Conservation (phyloP, 768 basidiomycete species). For the Paxillus rubicundulus region DNA sequence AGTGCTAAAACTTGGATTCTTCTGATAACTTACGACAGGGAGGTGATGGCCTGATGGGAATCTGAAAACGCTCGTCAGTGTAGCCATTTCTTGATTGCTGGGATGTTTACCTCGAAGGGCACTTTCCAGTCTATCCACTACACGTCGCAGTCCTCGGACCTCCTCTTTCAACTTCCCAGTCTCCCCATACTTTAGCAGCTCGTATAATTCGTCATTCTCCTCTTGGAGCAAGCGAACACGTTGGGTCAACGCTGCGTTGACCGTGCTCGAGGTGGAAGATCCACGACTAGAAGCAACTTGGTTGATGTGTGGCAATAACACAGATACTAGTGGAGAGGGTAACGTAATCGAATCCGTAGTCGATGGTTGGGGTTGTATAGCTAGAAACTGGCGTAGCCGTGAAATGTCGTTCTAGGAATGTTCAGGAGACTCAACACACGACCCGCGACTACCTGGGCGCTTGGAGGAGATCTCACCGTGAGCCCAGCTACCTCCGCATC, state of each 20-base stretch:
- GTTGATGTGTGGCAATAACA: conserved; percentile 67
- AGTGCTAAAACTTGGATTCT: conserved; percentile 3
- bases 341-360: conserved; percentile 63
- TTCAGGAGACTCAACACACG: conserved; percentile 16
- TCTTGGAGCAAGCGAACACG: conserved; percentile 72
- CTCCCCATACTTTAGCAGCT: conserved; percentile 68
- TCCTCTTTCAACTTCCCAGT: conserved; percentile 83
- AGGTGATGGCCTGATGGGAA: conserved; percentile 69
- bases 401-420: conserved; percentile 65
- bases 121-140: conserved; percentile 66
- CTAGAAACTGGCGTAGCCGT: conserved; percentile 62
- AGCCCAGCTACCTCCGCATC: conserved; percentile 71
- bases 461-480: conserved; percentile 50
- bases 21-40: conserved; percentile 61
- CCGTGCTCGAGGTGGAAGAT: conserved; percentile 45
- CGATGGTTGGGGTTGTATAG: conserved; percentile 56
- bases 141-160: conserved; percentile 63
- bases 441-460: conserved; percentile 17
- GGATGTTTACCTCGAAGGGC: conserved; percentile 66
- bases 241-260: conserved; percentile 73
- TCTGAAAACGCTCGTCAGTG: conserved; percentile 42
- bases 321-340: conserved; percentile 65
- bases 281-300: conserved; percentile 33
- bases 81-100: background rate
- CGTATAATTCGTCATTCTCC: conserved; percentile 86